Conservation (phyloP, 1,284 basidiomycete species). For the Tausonia pullulans region DNA sequence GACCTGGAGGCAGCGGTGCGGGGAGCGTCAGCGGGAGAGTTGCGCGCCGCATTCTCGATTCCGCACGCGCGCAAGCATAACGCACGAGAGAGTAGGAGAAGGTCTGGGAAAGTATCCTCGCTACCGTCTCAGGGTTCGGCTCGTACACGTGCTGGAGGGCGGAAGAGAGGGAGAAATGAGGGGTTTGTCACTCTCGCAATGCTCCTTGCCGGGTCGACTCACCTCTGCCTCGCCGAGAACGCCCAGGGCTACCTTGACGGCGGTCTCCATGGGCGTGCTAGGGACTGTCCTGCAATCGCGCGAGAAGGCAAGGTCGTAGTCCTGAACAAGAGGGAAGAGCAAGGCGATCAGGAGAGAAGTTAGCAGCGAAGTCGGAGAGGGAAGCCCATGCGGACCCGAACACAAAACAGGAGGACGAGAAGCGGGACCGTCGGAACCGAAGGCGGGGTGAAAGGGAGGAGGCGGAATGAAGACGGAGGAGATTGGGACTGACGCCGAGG, state of each 20-base stretch:
- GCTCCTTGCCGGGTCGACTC: not conserved
- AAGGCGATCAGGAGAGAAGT: not conserved
- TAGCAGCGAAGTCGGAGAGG: not conserved
- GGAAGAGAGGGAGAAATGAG: not conserved
- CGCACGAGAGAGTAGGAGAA: constrained; percentile 17
- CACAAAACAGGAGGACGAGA: too few relatives aligned
- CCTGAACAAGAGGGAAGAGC: not conserved
- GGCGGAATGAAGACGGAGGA: not conserved
- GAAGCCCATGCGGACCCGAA: too few relatives aligned
- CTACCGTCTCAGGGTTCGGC: constrained; percentile 9
- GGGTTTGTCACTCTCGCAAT: too few relatives aligned
- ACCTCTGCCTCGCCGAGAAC: constrained; percentile 12
- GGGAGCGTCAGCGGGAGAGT: not conserved
- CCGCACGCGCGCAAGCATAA: not conserved
- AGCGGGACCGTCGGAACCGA: too few relatives aligned
- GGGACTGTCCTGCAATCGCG: constrained; percentile 11
- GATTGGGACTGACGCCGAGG: not conserved
- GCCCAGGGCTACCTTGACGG: constrained; percentile 13
- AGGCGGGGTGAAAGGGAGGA: not conserved
- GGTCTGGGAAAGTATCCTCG: constrained; percentile 12
- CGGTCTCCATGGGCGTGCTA: constrained; percentile 11
- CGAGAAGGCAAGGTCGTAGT: not conserved
- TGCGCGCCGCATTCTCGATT: not conserved
- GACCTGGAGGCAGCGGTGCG: not conserved
- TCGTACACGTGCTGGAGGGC: not conserved